Evolutionary conservation across 2,329 filamentous ascomycete species (phyloP).

Genomic region (Thelonectria discophora): DNA sequence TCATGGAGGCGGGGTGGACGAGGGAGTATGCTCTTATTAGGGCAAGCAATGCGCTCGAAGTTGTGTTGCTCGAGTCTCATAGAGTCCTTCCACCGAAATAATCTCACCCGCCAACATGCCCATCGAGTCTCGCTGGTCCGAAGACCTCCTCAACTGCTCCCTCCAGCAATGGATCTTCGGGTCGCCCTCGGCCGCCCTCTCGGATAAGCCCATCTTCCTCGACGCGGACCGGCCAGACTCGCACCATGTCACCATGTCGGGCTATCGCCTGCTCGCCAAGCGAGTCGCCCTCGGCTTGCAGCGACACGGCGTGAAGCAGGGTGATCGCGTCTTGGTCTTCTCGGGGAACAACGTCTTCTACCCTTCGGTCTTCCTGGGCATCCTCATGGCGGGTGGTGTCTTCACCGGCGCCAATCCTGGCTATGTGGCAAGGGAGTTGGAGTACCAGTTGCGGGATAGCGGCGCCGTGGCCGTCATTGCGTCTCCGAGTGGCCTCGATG

Average conservation of each 20-base stretch:
- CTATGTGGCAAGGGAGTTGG: slow-evolving; percentile 74
- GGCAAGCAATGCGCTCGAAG: no score
- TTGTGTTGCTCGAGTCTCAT: no score
- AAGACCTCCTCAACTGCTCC: slow-evolving; percentile 57
- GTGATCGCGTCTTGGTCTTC: slow-evolving; percentile 77
- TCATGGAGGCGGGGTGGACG: no score
- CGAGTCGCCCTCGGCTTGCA: slow-evolving; percentile 74
- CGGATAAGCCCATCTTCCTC: slow-evolving; percentile 59
- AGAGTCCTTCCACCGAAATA: no score
- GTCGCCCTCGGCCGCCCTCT: slow-evolving; percentile 52
- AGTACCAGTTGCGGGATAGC: slow-evolving; percentile 77
- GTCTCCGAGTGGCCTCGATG: slow-evolving; percentile 66
- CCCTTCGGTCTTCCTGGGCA: slow-evolving; percentile 74
- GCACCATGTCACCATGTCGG: slow-evolving; percentile 69
- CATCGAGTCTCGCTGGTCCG: slow-evolving; percentile 56
- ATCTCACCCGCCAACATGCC: slow-evolving; percentile 47
- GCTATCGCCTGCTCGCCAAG: slow-evolving; percentile 75
- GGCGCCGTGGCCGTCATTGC: slow-evolving; percentile 73
- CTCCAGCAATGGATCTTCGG: slow-evolving; percentile 65
- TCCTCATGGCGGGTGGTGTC: slow-evolving; percentile 78
- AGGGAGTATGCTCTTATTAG: no score
- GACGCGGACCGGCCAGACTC: slow-evolving; percentile 74
- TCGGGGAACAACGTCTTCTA: slow-evolving; percentile 80
- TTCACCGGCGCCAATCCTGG: slow-evolving; percentile 80
- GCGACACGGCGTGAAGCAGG: slow-evolving; percentile 68